These are phyloP conservation scores for Termitomyces sp. DNA, from an alignment of 768 basidiomycete species.

Conservation along the genomic window DNA sequence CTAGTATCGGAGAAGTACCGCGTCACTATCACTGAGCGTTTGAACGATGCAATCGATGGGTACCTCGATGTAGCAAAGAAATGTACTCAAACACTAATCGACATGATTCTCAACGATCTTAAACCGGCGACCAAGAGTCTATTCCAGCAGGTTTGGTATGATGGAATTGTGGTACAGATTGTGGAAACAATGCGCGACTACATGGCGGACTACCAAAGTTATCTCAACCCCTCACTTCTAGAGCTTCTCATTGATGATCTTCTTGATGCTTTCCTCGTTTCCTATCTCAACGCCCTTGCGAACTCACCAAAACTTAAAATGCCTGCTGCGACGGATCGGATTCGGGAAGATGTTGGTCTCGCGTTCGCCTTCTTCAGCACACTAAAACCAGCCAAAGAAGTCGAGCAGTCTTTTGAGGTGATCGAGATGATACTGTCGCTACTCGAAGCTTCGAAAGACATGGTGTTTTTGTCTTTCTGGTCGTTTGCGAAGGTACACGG, in stretches of 20 bases:
- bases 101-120: slow-evolving; percentile 92
- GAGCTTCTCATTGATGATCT: slow-evolving; percentile 92
- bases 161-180: slow-evolving; percentile 81
- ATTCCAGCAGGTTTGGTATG: slow-evolving; percentile 88
- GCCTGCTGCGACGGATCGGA: slow-evolving; percentile 77
- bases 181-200: slow-evolving; percentile 96
- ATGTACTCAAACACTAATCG: slow-evolving; percentile 91
- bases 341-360: slow-evolving; percentile 75
- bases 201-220: slow-evolving; percentile 90
- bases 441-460: slow-evolving; percentile 80
- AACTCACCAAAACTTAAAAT: slow-evolving; percentile 83
- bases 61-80: slow-evolving; percentile 98
- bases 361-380: slow-evolving; percentile 78
- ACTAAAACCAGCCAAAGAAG: slow-evolving; percentile 71
- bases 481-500: slow-evolving; percentile 91
- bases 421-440: slow-evolving; percentile 79
- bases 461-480: slow-evolving; percentile 93
- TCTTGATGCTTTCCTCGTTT: slow-evolving; percentile 83
- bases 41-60: slow-evolving; percentile 97
- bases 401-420: slow-evolving; percentile 82
- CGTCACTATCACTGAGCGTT: slow-evolving; percentile 69
- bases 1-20: slow-evolving; percentile 93
- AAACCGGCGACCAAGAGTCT: slow-evolving; percentile 81
- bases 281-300: slow-evolving; percentile 83
- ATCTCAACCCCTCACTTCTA: slow-evolving; percentile 85